These are phyloP conservation scores for Solanum gracilifrons DNA, from an alignment of 257 asterid genomes.

Conservation along the genomic window DNA sequence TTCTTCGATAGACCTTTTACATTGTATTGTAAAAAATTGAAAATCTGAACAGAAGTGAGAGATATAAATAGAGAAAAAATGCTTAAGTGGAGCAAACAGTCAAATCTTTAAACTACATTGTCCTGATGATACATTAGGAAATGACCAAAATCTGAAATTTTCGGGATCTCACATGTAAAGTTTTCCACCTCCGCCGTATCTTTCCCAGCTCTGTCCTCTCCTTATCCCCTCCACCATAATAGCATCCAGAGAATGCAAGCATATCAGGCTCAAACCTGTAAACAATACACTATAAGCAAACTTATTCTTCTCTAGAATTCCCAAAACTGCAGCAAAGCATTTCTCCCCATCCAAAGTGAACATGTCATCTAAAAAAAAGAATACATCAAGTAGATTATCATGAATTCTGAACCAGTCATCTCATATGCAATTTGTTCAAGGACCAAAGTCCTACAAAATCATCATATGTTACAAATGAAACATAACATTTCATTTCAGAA, in stretches of 20 bases:
- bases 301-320: background rate
- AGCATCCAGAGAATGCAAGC: conserved; percentile 99
- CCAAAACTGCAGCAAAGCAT: background rate
- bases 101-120: background rate
- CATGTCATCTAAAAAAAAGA: background rate
- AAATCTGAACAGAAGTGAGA: background rate
- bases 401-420: background rate
- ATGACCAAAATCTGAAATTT: background rate
- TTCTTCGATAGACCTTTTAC: background rate
- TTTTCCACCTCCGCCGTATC: conserved; percentile 91
- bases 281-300: background rate
- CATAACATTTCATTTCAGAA: background rate
- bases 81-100: background rate
- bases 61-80: background rate
- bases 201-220: conserved; percentile 80
- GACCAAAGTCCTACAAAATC: background rate
- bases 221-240: conserved; percentile 95
- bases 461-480: background rate
- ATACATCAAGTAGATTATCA: background rate
- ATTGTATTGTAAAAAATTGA: background rate
- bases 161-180: conserved; percentile 65
- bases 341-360: background rate
- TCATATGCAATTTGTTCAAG: background rate
- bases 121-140: background rate
- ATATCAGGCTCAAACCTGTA: conserved; percentile 98